These are phyloP conservation scores for Aphanomyces astaci DNA, from an alignment of 352 stramenopile species.

Conservation along the genomic window DNA sequence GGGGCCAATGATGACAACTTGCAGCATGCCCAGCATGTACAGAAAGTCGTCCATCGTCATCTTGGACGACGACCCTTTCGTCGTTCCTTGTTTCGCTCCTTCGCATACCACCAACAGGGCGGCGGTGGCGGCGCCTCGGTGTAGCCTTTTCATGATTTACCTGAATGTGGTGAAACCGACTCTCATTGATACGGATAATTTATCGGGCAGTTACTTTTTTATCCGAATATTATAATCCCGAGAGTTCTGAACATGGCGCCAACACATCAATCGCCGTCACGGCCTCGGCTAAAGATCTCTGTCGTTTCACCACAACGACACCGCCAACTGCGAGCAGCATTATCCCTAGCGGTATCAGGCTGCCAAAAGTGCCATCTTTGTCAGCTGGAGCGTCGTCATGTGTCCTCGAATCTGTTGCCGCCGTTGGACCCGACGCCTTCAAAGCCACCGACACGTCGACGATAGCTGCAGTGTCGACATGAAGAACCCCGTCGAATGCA, in stretches of 20 bases:
- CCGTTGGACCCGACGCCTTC: neutral
- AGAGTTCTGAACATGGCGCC: too few species aligned
- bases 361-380: too few species aligned
- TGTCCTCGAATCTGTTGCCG: neutral
- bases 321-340: too few species aligned
- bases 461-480: neutral
- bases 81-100: neutral
- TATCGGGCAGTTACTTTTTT: neutral
- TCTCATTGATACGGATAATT: neutral
- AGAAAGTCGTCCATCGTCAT: conserved; percentile 9
- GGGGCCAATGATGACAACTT: conserved; percentile 4
- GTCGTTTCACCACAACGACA: too few species aligned
- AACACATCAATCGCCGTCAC: too few species aligned
- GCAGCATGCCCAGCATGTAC: conserved; percentile 3
- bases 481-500: neutral
- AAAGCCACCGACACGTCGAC: neutral
- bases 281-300: too few species aligned
- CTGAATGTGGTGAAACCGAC: neutral
- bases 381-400: neutral
- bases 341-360: too few species aligned
- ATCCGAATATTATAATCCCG: too few species aligned
- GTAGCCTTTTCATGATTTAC: neutral
- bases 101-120: neutral
- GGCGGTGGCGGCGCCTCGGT: neutral
- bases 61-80: neutral